Conservation (phyloP, 495 filamentous ascomycete genomes). For the Monascus purpureus region DNA sequence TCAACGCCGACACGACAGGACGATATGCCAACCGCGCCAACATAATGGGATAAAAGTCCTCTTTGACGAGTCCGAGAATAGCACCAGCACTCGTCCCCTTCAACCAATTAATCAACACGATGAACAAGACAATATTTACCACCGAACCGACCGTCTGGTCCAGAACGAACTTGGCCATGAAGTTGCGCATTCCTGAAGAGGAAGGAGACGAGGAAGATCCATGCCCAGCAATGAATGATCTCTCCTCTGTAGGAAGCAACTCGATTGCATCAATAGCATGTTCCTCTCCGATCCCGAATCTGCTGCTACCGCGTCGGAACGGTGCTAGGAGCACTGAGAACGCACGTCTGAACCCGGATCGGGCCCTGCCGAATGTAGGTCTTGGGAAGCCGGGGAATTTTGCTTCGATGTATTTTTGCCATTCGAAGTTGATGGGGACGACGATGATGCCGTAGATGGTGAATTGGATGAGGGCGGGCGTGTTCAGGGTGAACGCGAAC, state of each 20-base stretch:
- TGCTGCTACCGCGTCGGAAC: background rate
- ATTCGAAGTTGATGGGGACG: constrained; percentile 77
- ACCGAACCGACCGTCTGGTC: constrained; percentile 70
- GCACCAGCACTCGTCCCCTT: constrained; percentile 21
- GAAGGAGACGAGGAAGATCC: constrained; percentile 33
- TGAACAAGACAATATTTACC: constrained; percentile 67
- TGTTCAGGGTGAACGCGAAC: constrained; percentile 38
- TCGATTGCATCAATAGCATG: no score
- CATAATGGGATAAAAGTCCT: constrained; percentile 59
- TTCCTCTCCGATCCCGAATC: background rate
- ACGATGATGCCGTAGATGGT: constrained; percentile 58
- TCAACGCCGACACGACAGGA: constrained; percentile 65
- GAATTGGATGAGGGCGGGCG: constrained; percentile 59
- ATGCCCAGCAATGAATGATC: no score
- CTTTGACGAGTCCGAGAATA: constrained; percentile 2
- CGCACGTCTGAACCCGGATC: background rate
- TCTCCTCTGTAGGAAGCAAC: constrained; percentile 33
- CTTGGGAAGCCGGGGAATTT: constrained; percentile 33
- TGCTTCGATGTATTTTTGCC: constrained; percentile 52
- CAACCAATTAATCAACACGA: constrained; percentile 40
- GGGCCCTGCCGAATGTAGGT: background rate
- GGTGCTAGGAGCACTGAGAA: background rate
- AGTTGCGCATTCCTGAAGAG: constrained; percentile 48
- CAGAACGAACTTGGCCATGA: constrained; percentile 62
- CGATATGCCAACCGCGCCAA: constrained; percentile 68